Evolutionary conservation across 164 flowering plant species (phyloP), one percentile per base, ranked within the genome.

Genomic region (Sextonia rubra): DNA sequence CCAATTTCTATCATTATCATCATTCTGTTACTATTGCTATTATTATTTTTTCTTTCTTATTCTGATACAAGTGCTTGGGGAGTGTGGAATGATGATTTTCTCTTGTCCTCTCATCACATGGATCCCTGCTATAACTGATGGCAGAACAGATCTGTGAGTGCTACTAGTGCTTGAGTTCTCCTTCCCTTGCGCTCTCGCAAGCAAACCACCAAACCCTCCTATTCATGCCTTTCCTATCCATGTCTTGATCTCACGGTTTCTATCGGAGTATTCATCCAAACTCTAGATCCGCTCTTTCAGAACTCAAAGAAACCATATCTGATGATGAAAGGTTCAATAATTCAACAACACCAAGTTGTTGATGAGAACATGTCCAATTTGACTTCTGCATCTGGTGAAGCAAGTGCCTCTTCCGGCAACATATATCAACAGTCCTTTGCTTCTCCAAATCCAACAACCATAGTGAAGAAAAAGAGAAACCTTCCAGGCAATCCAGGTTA

Each of bases 401-500:
- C 88, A 20, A 87, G 90, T 80, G 86, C 71, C 26, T 89, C 93
- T 75, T 87, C 96, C 20, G 80, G 81, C 60, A 86, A 79, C 55
- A 70, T 66, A 14, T 80, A 75, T 64, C 85, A 80, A 32, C 82
- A 82, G 66, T 76, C 77, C 62, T 76, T 82, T 64, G 71, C 83
- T 79, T 73, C 86, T 47, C 77, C 84, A 60, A 60, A 64, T 70
- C 82, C 78, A 27, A 74, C 66, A 56, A 8, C 44, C 67, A 77
- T 77, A 78, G 66, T 47, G 9, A 91, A 90, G 82, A 90, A 82
- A 74, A 93, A 90, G 83, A 85, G 95, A 84, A 93, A 79, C 76
- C 88, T 87, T 18, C 97, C 97, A 69, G 97, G 96, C 32, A 89
- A 88, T 58, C 96, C 96, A 86, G 96, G 97, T 91, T 27, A 11